Conservation (phyloP, 306 rosid species). For the Crotalaria pallida region DNA sequence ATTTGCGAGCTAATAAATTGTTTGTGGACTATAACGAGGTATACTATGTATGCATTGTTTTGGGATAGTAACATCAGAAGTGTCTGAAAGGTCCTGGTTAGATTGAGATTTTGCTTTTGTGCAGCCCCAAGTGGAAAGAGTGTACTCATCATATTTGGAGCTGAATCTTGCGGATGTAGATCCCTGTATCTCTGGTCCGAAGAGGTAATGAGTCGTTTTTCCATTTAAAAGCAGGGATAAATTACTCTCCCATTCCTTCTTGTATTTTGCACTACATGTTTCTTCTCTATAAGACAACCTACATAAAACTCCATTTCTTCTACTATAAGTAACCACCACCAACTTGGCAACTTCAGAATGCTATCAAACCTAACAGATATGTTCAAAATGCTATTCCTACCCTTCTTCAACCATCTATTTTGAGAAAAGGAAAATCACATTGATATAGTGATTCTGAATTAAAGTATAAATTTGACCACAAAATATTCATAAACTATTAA, state of each 20-base stretch:
- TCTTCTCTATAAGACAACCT: not conserved
- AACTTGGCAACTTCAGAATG: constrained; percentile 2
- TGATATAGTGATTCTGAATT: constrained; percentile 4
- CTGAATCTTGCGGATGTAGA: constrained; percentile 77
- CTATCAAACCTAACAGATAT: not conserved
- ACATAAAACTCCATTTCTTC: not conserved
- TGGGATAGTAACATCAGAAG: not conserved
- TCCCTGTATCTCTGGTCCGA: constrained; percentile 94
- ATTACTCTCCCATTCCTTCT: not conserved
- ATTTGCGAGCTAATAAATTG: constrained; percentile 79
- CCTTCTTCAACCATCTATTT: constrained; percentile 12
- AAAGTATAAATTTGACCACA: not conserved
- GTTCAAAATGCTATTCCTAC: constrained; percentile 9
- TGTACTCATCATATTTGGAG: constrained; percentile 75
- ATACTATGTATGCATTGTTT: not conserved
- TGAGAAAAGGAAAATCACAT: constrained; percentile 12
- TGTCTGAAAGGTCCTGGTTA: constrained; percentile 12
- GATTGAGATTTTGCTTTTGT: constrained; percentile 27
- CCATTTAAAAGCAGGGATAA: not conserved
- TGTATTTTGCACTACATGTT: not conserved
- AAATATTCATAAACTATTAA: not conserved
- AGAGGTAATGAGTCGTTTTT: constrained; percentile 51
- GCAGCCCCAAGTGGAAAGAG: constrained; percentile 81
- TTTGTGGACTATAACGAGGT: constrained; percentile 92
- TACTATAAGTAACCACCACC: not conserved